Base-by-base conservation (phyloP, 1,284 basidiomycete species). In the Cystobasidiaceae sp. region DNA sequence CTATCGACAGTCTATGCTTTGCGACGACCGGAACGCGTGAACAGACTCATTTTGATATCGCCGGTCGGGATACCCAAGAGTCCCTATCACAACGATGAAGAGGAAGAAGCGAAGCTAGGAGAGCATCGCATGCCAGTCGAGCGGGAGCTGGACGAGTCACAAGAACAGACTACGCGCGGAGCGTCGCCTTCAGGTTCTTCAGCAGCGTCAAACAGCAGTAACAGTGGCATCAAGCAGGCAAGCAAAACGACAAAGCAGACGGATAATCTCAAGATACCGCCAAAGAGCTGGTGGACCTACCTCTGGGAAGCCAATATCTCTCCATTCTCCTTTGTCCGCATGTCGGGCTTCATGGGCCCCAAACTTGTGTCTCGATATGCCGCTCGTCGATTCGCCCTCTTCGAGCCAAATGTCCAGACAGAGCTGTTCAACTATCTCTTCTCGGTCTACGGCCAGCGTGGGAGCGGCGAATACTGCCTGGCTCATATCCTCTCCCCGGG, bases 401-500 rank as follows among this genome's bases (percentile, higher is more conserved):
- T 65, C 23, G 57, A 19, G 21, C 33, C 43, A 13, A 33, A 66
- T 25, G 49, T 60, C 8, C 65, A 67, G 51, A 34, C 43, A 21
- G 66, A 67, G 13, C 44, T 63, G 7, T 52, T 68, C 34, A 19
- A n/a, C 19, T 66, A 68, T 44, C 62, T 69, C 52, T 71, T 78
- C 68, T 90, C 92, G 71, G 93, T 96, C 74, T 92, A 89, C 1
- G 82, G 90, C 32, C 85, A 89, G 33, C 91, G 88, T 76, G 93
- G 91, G 0, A 90, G 87, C 11, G 90, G 91, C 25, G 93, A 97
- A 76, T 94, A 93, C 74, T 93, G 90, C 73, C 50, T 69, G 83
- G 85, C 89, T 8, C 91, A 93, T 74, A 83, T 96, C 48, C 83
- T 96, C 49, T 87, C 88, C 8, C 90, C 90, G 2, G 91, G 91